Conservation (phyloP, 78 protist species). For the Dictyostelium citrinum region DNA sequence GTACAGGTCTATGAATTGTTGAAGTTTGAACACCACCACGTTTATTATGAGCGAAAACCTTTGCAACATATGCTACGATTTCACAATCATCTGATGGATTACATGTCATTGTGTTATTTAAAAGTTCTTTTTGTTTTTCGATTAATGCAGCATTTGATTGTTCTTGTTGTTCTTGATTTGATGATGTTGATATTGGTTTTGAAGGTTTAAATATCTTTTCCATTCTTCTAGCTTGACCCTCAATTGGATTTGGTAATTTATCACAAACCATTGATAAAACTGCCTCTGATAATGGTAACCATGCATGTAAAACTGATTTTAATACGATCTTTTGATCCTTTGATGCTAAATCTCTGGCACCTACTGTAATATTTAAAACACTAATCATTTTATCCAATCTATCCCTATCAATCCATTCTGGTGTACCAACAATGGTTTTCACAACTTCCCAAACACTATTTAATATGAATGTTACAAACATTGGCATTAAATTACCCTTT, state of each 20-base stretch:
- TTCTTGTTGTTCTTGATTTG: not conserved
- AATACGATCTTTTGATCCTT: slow-evolving; percentile 40
- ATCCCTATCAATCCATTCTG: slow-evolving; percentile 63
- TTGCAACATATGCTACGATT: slow-evolving; percentile 79
- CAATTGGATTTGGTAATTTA: slow-evolving; percentile 87
- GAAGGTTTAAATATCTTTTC: slow-evolving; percentile 65
- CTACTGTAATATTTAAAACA: slow-evolving; percentile 69
- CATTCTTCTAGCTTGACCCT: slow-evolving; percentile 85
- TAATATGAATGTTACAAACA: slow-evolving; percentile 93
- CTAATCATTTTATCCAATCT: slow-evolving; percentile 74
- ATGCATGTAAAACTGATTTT: slow-evolving; percentile 75
- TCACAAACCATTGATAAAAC: slow-evolving; percentile 76
- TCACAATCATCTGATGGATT: not conserved
- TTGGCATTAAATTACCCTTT: slow-evolving; percentile 77
- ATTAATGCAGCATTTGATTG: not conserved
- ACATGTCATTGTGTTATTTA: slow-evolving; percentile 42
- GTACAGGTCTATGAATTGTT: slow-evolving; percentile 40
- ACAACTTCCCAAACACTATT: slow-evolving; percentile 89
- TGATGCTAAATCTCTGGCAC: slow-evolving; percentile 26
- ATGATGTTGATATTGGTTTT: not conserved
- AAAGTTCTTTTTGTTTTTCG: slow-evolving; percentile 32
- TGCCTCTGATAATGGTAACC: slow-evolving; percentile 92
- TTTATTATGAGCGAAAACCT: slow-evolving; percentile 74
- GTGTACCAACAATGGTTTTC: not conserved
- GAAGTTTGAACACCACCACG: slow-evolving; percentile 23